Percentiles rank a stretch among this genome's conserved stretches.
Conservation (phyloP, 257 asterid species). For the Avicennia marina region DNA sequence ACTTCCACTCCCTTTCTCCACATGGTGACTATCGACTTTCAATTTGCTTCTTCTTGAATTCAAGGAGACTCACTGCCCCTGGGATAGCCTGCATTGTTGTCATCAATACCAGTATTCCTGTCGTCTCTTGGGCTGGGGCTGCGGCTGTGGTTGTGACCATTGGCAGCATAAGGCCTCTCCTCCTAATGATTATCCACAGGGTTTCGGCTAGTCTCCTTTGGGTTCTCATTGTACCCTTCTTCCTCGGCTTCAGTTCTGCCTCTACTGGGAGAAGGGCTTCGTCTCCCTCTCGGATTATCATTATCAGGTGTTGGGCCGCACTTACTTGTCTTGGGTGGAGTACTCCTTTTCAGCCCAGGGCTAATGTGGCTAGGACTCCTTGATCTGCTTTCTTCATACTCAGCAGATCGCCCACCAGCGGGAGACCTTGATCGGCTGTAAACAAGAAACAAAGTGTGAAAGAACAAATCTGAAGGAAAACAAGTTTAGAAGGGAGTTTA, state of each 20-base stretch:
- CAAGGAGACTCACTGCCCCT: constrained; percentile 70
- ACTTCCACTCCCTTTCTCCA: no score
- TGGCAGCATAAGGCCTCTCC: constrained; percentile 55
- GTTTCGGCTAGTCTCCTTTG: constrained; percentile 50
- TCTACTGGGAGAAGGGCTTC: constrained; percentile 36
- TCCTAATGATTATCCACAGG: constrained; percentile 53
- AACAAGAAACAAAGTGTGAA: neutral
- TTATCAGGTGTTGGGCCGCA: constrained; percentile 60
- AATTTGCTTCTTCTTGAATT: no score
- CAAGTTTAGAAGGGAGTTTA: no score
- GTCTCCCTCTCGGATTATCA: constrained; percentile 31
- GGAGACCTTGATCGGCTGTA: constrained; percentile 88
- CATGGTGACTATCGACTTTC: no score
- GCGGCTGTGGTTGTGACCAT: constrained; percentile 53
- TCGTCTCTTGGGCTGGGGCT: constrained; percentile 50
- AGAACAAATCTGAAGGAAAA: neutral
- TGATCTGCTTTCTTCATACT: constrained; percentile 50
- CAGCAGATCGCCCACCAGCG: constrained; percentile 48
- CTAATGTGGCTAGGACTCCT: constrained; percentile 53
- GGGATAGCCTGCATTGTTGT: constrained; percentile 40
- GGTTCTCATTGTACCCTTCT: constrained; percentile 58
- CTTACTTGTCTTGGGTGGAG: constrained; percentile 54
- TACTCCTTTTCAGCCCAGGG: constrained; percentile 39
- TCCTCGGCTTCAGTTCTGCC: constrained; percentile 32
- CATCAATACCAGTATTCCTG: constrained; percentile 46